Evolutionary conservation across 352 stramenopile genomes (phyloP), one percentile per base, ranked within the genome.

Genomic region (Globisporangium okanoganense): DNA sequence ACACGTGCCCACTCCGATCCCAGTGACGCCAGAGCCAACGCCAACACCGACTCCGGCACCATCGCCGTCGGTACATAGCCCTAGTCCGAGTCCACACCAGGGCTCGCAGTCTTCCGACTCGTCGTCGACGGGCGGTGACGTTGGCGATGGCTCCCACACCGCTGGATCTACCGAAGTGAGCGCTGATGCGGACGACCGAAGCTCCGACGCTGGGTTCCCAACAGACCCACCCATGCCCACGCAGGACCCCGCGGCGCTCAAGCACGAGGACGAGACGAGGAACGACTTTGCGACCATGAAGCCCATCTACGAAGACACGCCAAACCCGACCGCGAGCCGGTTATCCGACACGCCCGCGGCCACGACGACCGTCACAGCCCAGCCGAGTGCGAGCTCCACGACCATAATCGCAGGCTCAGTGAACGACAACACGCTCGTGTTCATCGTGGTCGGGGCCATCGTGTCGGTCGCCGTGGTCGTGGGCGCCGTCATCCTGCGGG

Each of bases 241-340:
- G 1, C 14, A 53, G 36, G 53, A 60, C 27, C 35, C 51, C 9
- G 33, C 27, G 18, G 20, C 20, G 16, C 53, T 59, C 51, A 25
- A 56, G 43, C 31, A 36, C 22, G 53, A 56, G n/a, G 61, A 50
- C 14, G 35, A 33, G 2, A 27, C 43, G 18, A 36, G 45, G 44
- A 63, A 67, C 40, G 62, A 67, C 38, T 67, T 67, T n/a, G 62
- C 49, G 50, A 67, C 62, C 3, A 29, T 67, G 13, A 16, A 8
- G 38, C 62, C 62, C 5, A 67, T 67, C 49, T 50, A 55, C 20
- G 54, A 59, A n/a, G 38, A 51, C 13, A 51, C 53, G 4, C 43
- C 60, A 8, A 56, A 22, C 41, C 41, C 50, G 36, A 62, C 61
- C 9, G 13, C 58, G 20, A 22, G 35, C 7, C 24, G 31, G 20